Percentiles rank a stretch among this genome's conserved stretches.
Conservation (phyloP, 192 early-diverging fungal genomes). For the Mortierella claussenii region DNA sequence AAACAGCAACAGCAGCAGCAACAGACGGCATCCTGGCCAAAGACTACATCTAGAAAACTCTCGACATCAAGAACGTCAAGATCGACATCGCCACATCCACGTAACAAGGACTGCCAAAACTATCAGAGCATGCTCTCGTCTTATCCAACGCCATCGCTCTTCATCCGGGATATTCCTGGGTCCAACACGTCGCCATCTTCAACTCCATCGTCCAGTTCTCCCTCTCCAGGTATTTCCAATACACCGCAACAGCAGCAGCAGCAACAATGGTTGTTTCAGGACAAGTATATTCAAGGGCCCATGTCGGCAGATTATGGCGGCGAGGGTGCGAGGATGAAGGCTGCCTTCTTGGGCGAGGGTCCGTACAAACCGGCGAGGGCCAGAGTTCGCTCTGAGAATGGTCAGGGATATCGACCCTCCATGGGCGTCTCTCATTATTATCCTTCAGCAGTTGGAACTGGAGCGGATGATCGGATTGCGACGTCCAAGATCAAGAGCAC, state of each 20-base stretch:
- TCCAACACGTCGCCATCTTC: constrained; percentile 13
- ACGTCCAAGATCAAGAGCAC: not conserved
- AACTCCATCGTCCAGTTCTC: not conserved
- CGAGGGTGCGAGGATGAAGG: constrained; percentile 29
- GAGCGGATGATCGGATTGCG: no score
- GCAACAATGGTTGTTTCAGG: constrained; percentile 15
- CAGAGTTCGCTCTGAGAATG: constrained; percentile 35
- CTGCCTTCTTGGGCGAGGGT: constrained; percentile 16
- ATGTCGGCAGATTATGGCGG: constrained; percentile 32
- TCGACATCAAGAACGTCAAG: constrained; percentile 38
- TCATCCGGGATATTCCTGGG: constrained; percentile 37
- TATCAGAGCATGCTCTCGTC: constrained; percentile 42
- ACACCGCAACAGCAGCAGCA: constrained; percentile 27
- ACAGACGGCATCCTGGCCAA: constrained; percentile 35
- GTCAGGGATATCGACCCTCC: not conserved
- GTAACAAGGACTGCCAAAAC: constrained; percentile 30
- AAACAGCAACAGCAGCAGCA: constrained; percentile 51
- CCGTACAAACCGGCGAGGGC: constrained; percentile 1
- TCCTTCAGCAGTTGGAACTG: no score
- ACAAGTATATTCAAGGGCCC: constrained; percentile 27
- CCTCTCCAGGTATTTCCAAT: constrained; percentile 6
- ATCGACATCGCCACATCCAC: constrained; percentile 32
- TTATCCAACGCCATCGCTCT: constrained; percentile 37
- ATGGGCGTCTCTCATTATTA: no score
- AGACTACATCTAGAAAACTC: constrained; percentile 30